Evolutionary conservation across 2,329 filamentous ascomycete species (phyloP), one percentile per base, ranked within the genome.

Genomic region (Aspergillus pseudonomiae): DNA sequence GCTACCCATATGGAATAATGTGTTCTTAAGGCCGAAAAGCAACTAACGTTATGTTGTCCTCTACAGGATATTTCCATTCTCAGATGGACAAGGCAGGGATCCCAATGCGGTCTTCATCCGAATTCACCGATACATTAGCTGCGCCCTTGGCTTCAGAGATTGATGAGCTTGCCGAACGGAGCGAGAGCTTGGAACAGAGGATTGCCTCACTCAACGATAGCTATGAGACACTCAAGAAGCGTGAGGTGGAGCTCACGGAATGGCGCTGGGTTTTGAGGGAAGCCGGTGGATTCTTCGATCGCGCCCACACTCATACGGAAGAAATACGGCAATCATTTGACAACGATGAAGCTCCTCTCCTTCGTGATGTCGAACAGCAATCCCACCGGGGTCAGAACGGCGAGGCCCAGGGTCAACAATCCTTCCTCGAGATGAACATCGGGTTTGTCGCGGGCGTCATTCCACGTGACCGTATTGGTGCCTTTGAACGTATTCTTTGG

Each of bases 221-320:
- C 83, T 98, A 99, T 80, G 95, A 99, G 83, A 97, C 93, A 19
- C 82, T 99, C 78, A 98, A 98, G 87, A 97, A 95, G 83, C 89
- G 94, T 63, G 95, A 98, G 83, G 92, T 96, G 64, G 95, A 99
- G 78, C 85, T 99, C 73, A 96, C 92, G 12, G 95, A 99, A 82
- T 98, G 95, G 95, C 91, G 96, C 74, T 98, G 94, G 93, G 96
- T 99, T 58, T 82, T 99, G 63, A 90, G 93, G 68, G 95, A 99
- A 85, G 94, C 96, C 53, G 95, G 95, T 46, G 93, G 94, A 70
- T 99, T 99, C 82, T 99, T 99, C 72, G 95, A 99, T 76, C 87
- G 94, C 69, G 95, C 95, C 59, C 93, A 97, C 75, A 95, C 94
- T 66, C 96, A 96, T 77, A 96, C 96, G 7, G 95, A 99, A 67